A percentile compares a stretch with the other conserved stretches of the same genome.
These are phyloP conservation scores for Colletotrichum navitas DNA, from an alignment of 2,329 filamentous ascomycete genomes.

Conservation along the genomic window DNA sequence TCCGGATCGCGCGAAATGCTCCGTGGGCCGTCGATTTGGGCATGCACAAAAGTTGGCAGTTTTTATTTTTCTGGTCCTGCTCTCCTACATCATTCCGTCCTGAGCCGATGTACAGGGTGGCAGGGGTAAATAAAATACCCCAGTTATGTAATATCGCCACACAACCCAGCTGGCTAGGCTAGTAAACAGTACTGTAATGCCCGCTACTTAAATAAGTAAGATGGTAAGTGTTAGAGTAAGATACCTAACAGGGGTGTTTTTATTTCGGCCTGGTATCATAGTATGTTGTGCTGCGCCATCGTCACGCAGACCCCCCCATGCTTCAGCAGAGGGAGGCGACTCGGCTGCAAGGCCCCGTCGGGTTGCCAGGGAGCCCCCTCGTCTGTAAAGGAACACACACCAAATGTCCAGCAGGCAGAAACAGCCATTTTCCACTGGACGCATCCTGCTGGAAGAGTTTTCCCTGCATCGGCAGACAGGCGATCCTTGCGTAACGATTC, in stretches of 20 bases:
- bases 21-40: constrained; percentile 1
- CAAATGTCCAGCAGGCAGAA: constrained; percentile 8
- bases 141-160: no score
- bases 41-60: neutral
- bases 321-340: no score
- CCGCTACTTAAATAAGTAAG: no score
- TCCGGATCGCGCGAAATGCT: constrained; percentile 19
- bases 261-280: no score
- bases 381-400: constrained; percentile 24
- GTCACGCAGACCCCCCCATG: no score
- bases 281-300: no score
- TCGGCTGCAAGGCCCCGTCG: neutral
- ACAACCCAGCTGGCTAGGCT: no score
- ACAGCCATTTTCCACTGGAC: constrained; percentile 12
- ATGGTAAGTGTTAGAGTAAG: no score
- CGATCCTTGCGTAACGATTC: constrained; percentile 23
- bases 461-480: constrained; percentile 8
- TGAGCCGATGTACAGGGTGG: no score
- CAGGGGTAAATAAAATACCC: no score
- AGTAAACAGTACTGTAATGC: no score
- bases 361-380: constrained; percentile 18
- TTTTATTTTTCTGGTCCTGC: neutral
- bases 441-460: constrained; percentile 14
- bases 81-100: neutral
- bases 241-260: no score